These are phyloP conservation scores for Xerocomus cyaneibrunnescens DNA, from an alignment of 1,284 basidiomycete species.

Conservation along the genomic window DNA sequence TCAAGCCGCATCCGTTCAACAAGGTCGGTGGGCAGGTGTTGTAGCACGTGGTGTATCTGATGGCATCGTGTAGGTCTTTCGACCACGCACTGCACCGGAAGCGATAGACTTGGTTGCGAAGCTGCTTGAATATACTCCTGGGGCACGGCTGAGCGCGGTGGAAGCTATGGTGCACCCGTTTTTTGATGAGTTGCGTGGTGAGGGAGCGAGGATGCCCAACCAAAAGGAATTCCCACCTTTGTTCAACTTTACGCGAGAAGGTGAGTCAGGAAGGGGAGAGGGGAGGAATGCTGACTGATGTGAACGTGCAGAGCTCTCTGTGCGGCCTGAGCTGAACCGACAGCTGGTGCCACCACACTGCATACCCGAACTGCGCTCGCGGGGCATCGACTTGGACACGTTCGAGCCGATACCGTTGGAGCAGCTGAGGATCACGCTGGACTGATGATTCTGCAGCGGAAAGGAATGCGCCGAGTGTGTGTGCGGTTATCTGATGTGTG, in stretches of 20 bases:
- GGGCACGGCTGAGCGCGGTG: constrained; percentile 86
- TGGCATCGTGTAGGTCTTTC: constrained; percentile 76
- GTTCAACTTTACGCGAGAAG: constrained; percentile 96
- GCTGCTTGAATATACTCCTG: constrained; percentile 96
- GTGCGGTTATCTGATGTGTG: constrained; percentile 32
- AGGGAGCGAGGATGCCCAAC: constrained; percentile 93
- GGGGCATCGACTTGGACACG: constrained; percentile 85
- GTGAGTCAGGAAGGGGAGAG: constrained; percentile 46
- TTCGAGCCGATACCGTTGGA: constrained; percentile 96
- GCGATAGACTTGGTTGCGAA: constrained; percentile 96
- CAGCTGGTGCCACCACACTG: constrained; percentile 89
- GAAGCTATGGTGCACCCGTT: constrained; percentile 96
- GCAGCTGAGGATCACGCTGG: constrained; percentile 87
- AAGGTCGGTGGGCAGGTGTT: constrained; percentile 52
- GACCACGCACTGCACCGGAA: constrained; percentile 93
- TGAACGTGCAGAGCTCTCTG: constrained; percentile 75
- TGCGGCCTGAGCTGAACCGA: constrained; percentile 91
- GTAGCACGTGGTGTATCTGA: constrained; percentile 10
- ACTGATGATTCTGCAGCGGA: constrained; percentile 50
- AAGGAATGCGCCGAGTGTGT: constrained; percentile 26
- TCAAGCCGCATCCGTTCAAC: constrained; percentile 95
- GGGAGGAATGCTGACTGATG: constrained; percentile 4
- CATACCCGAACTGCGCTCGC: constrained; percentile 84
- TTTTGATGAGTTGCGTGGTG: constrained; percentile 93
- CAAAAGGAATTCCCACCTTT: constrained; percentile 93